A percentile compares a stretch with the other conserved stretches of the same genome.
Evolutionary conservation across 768 basidiomycete genomes (phyloP).

Genomic region (Tremella mesenterica): DNA sequence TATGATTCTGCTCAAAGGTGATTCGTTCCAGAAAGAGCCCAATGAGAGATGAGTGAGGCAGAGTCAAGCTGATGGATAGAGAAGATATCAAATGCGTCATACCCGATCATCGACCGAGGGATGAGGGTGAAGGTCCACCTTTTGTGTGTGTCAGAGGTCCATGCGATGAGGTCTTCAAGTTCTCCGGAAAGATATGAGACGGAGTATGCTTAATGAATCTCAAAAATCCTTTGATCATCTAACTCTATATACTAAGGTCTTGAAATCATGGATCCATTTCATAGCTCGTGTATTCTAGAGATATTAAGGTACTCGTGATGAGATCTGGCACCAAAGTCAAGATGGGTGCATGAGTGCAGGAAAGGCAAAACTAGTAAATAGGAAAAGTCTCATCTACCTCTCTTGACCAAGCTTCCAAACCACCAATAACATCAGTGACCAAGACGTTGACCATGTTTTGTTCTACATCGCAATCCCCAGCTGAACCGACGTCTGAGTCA

Average conservation of each 20-base stretch:
- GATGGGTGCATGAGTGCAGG: too few species aligned
- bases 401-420: slow-evolving; percentile 68
- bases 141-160: slow-evolving; percentile 31
- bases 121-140: slow-evolving; percentile 38
- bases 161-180: slow-evolving; percentile 21
- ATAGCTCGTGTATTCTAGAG: too few species aligned
- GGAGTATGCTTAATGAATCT: too few species aligned
- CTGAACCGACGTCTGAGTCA: slow-evolving; percentile 6
- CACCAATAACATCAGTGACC: slow-evolving; percentile 60
- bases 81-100: slow-evolving; percentile 39
- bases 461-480: too few species aligned
- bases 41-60: background rate
- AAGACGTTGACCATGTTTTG: too few species aligned
- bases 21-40: too few species aligned
- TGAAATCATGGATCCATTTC: slow-evolving; percentile 2
- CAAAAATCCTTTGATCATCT: too few species aligned
- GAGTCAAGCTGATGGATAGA: too few species aligned
- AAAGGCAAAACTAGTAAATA: slow-evolving; percentile 52
- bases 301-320: too few species aligned
- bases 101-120: slow-evolving; percentile 24
- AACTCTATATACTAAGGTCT: too few species aligned
- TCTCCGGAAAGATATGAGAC: slow-evolving; percentile 26
- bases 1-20: background rate
- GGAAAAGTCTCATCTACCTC: slow-evolving; percentile 70
- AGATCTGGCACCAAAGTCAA: too few species aligned